Conservation (phyloP, 495 filamentous ascomycete species). For the Annulohypoxylon maeteangense region DNA sequence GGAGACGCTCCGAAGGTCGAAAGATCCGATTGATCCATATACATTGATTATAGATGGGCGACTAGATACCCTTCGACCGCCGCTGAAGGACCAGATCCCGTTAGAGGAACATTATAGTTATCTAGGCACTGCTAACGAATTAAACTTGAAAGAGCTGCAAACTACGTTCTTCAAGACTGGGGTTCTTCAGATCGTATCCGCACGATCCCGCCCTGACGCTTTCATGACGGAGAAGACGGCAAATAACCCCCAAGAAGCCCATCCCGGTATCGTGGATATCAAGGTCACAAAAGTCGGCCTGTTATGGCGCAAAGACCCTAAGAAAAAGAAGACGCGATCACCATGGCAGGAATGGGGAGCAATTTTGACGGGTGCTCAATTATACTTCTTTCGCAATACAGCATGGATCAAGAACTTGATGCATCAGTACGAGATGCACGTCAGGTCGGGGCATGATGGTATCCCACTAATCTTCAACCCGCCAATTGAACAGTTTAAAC, state of each 20-base stretch:
- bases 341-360: constrained; percentile 99
- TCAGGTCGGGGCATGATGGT: constrained; percentile 72
- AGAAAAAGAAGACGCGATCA: constrained; percentile 92
- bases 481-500: constrained; percentile 89
- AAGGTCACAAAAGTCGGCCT: constrained; percentile 96
- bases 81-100: constrained; percentile 88
- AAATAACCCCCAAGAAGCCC: constrained; percentile 84
- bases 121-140: constrained; percentile 73
- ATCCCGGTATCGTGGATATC: constrained; percentile 95
- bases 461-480: constrained; percentile 87
- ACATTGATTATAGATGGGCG: constrained; percentile 90
- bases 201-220: constrained; percentile 90
- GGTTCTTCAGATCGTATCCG: constrained; percentile 92
- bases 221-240: constrained; percentile 89
- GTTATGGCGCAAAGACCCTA: constrained; percentile 93
- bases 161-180: constrained; percentile 90
- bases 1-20: constrained; percentile 73
- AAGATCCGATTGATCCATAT: constrained; percentile 94
- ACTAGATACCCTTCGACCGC: constrained; percentile 82
- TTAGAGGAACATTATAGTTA: constrained; percentile 93
- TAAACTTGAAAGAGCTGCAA: constrained; percentile 82
- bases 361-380: constrained; percentile 90
- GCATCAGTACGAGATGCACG: constrained; percentile 82
- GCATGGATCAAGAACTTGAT: constrained; percentile 91
- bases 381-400: constrained; percentile 96